Evolutionary conservation across 352 stramenopile species (phyloP).

Genomic region (Pythium sp.): DNA sequence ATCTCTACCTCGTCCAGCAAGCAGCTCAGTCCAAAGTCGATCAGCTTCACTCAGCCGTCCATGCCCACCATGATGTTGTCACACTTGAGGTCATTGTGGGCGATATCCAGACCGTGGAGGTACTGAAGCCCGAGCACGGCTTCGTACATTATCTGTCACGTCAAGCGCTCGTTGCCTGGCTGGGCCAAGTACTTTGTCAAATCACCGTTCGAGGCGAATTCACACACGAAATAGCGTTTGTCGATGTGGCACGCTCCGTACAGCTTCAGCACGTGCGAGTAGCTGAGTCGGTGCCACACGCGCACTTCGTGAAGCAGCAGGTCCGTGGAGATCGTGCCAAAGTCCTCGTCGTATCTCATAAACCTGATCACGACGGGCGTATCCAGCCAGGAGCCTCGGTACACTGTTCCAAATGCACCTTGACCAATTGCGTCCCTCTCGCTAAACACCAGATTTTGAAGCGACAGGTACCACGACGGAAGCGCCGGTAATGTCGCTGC

Average conservation of each 20-base stretch:
- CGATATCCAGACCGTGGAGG: slow-evolving; percentile 1
- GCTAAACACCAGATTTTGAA: neutral
- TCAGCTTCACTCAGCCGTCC: neutral
- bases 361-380: neutral
- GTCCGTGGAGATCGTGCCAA: neutral
- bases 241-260: neutral
- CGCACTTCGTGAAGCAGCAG: neutral
- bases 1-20: neutral
- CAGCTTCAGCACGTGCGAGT: neutral
- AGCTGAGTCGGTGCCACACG: neutral
- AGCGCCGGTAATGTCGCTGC: neutral
- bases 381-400: neutral
- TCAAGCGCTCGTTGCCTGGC: neutral
- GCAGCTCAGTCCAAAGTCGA: neutral
- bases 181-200: neutral
- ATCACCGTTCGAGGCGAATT: neutral
- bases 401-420: neutral
- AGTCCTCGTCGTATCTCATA: neutral
- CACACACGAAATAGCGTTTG: neutral
- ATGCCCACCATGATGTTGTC: slow-evolving; percentile 24
- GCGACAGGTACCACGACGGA: neutral
- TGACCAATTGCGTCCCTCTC: neutral
- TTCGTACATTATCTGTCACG: neutral
- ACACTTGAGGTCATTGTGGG: slow-evolving; percentile 26
- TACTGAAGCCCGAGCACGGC: too few species aligned